These are phyloP conservation scores for Acanthamoeba triangularis DNA, from an alignment of 208 protist genomes.

Conservation along the genomic window DNA sequence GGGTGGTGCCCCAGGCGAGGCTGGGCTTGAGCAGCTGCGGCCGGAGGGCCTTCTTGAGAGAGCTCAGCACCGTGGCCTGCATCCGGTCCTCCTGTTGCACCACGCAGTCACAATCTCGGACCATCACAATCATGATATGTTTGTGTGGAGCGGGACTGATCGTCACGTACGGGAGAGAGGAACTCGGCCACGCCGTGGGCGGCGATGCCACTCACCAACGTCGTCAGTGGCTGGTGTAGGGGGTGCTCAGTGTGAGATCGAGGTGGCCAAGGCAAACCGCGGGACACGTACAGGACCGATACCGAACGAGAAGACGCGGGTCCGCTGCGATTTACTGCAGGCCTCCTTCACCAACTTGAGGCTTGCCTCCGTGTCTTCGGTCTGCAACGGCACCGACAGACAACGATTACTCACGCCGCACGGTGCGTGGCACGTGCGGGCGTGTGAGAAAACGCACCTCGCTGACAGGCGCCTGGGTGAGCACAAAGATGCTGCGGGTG, in stretches of 20 bases:
- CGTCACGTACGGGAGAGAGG: not conserved
- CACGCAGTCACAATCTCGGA: not conserved
- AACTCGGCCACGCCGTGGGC: not conserved
- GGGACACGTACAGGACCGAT: not conserved
- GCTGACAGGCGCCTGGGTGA: slow-evolving; percentile 29
- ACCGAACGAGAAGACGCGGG: slow-evolving; percentile 28
- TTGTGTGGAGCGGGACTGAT: no score
- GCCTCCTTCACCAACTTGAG: not conserved
- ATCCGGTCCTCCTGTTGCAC: not conserved
- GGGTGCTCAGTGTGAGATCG: not conserved
- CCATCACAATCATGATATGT: not conserved
- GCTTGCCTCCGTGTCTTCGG: not conserved
- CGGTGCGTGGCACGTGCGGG: not conserved
- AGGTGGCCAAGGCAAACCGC: no score
- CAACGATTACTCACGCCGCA: no score
- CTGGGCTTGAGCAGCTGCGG: not conserved
- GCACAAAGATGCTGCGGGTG: slow-evolving; percentile 37
- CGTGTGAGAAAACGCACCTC: not conserved
- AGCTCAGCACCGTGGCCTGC: slow-evolving; percentile 17
- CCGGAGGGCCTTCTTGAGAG: not conserved
- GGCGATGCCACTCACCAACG: no score
- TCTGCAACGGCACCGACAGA: no score
- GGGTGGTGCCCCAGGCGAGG: not conserved
- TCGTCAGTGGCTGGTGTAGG: not conserved
- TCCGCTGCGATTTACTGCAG: not conserved